Evolutionary conservation across 1,284 basidiomycete species (phyloP), one percentile per base, ranked within the genome.

Genomic region (Macrocystidia cucumis): DNA sequence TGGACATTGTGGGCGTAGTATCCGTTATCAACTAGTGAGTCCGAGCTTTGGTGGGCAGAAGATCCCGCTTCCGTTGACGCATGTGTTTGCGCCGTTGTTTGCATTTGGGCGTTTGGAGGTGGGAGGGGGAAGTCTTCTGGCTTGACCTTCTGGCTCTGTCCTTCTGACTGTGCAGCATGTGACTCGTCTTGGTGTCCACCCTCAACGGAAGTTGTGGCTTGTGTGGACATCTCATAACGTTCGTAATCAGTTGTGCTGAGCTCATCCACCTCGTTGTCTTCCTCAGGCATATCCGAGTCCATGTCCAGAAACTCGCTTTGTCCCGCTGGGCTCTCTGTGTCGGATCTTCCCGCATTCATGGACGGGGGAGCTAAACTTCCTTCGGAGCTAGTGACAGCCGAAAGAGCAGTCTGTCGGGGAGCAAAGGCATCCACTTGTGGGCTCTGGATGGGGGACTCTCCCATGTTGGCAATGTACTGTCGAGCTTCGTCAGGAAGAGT

Each of bases 401-500:
- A n/a, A n/a, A n/a, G 13, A 14, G 27, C 29, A 13, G 35, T 36
- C 27, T 37, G 33, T 33, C 44, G 51, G 6, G 55, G 44, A 9
- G 48, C 48, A 44, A 65, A 67, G 4, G 45, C 45, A 35, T 67
- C 60, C 9, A 59, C 50, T 34, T 57, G 53, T 3, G 78, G 74
- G 46, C 72, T 79, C n/a, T 69, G 56, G 5, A 62, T 47, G 4
- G 80, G 77, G 5, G 75, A 76, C 32, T 84, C 79, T 16, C 56
- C 56, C 69, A 83, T 76, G 43, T 68, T 73, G 23, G 73, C 66
- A 38, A 84, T 79, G 48, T 82, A 86, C 29, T 69, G 72, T 43
- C 64, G 73, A 11, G 80, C 77, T 53, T 87, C 85, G 39, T 85
- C 82, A 1, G 84, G 79, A 21, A 85, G 62, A 22, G 76, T 75